Conservation (phyloP, 108 stramenopile genomes). For the Pinguiococcus pyrenoidosus region DNA sequence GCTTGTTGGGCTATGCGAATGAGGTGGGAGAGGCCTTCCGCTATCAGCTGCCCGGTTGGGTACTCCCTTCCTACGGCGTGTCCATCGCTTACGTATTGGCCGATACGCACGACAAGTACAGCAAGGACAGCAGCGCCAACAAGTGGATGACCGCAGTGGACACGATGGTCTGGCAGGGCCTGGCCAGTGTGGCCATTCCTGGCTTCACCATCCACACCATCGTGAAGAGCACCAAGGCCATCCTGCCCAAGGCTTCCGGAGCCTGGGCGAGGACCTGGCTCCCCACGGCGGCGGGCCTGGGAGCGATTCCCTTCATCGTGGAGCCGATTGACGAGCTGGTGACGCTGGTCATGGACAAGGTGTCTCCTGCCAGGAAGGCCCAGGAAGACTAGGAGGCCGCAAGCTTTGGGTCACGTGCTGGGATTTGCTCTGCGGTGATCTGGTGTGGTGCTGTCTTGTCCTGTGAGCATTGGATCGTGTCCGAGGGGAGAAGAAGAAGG, state of each 20-base stretch:
- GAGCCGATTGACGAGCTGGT: slow-evolving; percentile 37
- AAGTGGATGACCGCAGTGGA: slow-evolving; percentile 17
- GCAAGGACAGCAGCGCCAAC: slow-evolving; percentile 1
- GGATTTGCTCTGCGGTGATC: slow-evolving; percentile 4
- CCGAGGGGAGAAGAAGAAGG: no score
- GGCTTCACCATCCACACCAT: slow-evolving; percentile 31
- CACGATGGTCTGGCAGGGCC: slow-evolving; percentile 35
- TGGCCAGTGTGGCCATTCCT: slow-evolving; percentile 34
- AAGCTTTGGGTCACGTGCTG: slow-evolving; percentile 6
- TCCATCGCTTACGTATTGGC: slow-evolving; percentile 32
- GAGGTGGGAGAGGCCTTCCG: slow-evolving; percentile 42
- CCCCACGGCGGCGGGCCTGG: slow-evolving; percentile 34
- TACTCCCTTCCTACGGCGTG: slow-evolving; percentile 31
- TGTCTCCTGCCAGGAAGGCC: slow-evolving; percentile 2
- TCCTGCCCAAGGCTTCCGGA: background rate
- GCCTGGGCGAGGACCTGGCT: background rate
- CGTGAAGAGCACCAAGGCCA: slow-evolving; percentile 3
- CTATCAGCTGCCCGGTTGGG: slow-evolving; percentile 16
- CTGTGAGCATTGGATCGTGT: slow-evolving; percentile 1
- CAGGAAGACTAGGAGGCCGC: background rate
- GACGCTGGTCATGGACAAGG: slow-evolving; percentile 25
- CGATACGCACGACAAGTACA: slow-evolving; percentile 34
- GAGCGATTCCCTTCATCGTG: slow-evolving; percentile 36
- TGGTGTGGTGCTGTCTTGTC: slow-evolving; percentile 1
- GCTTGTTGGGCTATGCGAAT: slow-evolving; percentile 34